Conservation (phyloP, 441 rosid genomes). For the Dalechampia spathulata region DNA sequence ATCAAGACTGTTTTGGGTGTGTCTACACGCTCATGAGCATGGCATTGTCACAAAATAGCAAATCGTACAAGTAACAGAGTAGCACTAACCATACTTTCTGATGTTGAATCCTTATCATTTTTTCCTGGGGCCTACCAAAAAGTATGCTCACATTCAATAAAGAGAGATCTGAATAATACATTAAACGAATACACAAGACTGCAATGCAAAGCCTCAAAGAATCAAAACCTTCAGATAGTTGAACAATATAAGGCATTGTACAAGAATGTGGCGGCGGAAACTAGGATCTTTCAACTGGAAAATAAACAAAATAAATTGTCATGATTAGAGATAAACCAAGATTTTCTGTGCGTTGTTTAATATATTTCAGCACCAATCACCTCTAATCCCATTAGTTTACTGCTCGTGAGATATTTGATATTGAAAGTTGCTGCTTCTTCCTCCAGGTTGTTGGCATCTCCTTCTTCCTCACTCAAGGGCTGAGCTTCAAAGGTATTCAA, state of each 20-base stretch:
- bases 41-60: background rate
- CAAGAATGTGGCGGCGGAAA: constrained; percentile 93
- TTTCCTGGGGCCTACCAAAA: constrained; percentile 80
- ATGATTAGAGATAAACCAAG: constrained; percentile 6
- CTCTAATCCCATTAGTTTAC: constrained; percentile 98
- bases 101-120: constrained; percentile 83
- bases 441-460: constrained; percentile 85
- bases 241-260: constrained; percentile 92
- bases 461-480: constrained; percentile 96
- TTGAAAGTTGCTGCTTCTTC: constrained; percentile 88
- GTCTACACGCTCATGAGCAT: background rate
- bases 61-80: constrained; percentile 13
- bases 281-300: constrained; percentile 92
- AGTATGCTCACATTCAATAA: constrained; percentile 8
- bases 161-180: background rate
- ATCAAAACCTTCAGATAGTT: constrained; percentile 78
- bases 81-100: constrained; percentile 88
- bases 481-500: constrained; percentile 91
- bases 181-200: constrained; percentile 6
- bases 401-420: constrained; percentile 95
- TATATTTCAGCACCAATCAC: constrained; percentile 29
- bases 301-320: constrained; percentile 9
- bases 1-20: background rate
- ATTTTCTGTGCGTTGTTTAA: constrained; percentile 1
- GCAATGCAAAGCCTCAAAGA: constrained; percentile 12